These are phyloP conservation scores for Trichosporon inkin DNA, from an alignment of 1,284 basidiomycete species.

Conservation along the genomic window DNA sequence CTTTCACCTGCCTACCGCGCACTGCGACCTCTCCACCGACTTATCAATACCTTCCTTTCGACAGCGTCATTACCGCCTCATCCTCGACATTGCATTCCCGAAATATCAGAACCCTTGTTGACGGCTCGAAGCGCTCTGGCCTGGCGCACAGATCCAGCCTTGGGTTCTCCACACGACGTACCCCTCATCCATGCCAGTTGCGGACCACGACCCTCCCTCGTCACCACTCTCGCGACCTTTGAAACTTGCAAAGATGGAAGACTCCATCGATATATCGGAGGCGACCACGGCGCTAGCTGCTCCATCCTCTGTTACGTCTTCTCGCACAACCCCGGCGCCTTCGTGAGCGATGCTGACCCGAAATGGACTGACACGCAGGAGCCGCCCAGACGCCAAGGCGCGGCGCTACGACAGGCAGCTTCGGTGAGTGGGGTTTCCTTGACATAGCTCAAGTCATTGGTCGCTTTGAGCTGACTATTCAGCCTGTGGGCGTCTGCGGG, in stretches of 20 bases:
- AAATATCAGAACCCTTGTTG: neutral
- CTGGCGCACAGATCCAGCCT: slow-evolving; percentile 4
- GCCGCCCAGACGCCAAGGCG: slow-evolving; percentile 73
- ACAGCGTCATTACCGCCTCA: neutral
- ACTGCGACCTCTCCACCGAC: neutral
- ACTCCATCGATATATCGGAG: slow-evolving; percentile 38
- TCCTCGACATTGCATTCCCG: neutral
- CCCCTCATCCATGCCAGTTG: slow-evolving; percentile 8
- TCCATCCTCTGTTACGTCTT: slow-evolving; percentile 11
- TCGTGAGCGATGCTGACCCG: slow-evolving; percentile 5
- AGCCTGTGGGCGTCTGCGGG: slow-evolving; percentile 94
- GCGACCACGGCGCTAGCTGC: slow-evolving; percentile 28
- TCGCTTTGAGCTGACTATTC: neutral
- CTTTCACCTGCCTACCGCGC: neutral
- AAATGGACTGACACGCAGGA: slow-evolving; percentile 24
- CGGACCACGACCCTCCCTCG: slow-evolving; percentile 8
- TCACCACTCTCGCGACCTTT: slow-evolving; percentile 5
- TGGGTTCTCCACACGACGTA: slow-evolving; percentile 3
- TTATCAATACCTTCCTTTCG: neutral
- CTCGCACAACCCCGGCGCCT: slow-evolving; percentile 19
- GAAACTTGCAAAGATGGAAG: slow-evolving; percentile 46
- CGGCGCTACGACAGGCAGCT: slow-evolving; percentile 88
- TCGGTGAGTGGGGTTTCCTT: slow-evolving; percentile 55
- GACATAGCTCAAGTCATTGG: neutral
- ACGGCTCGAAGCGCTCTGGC: slow-evolving; percentile 8